Percentiles rank a stretch among this genome's conserved stretches.
Evolutionary conservation across 2,329 filamentous ascomycete genomes (phyloP).

Genomic region (Ophiostoma sp.): DNA sequence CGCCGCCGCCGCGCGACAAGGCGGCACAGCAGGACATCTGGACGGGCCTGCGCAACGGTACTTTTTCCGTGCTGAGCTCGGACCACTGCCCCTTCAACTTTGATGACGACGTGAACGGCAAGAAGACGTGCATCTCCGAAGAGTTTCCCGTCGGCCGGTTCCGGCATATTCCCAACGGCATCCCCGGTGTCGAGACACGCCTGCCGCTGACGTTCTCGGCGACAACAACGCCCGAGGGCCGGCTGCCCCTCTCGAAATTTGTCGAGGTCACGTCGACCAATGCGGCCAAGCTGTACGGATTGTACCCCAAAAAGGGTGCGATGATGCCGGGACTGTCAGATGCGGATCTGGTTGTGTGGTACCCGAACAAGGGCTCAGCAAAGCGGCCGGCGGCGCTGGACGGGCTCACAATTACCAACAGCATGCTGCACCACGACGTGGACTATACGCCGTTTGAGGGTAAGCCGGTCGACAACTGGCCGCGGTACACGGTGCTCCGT

Average conservation of each 20-base stretch:
- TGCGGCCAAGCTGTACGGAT: slow-evolving; percentile 52
- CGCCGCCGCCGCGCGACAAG: slow-evolving; percentile 44
- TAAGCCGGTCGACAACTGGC: slow-evolving; percentile 52
- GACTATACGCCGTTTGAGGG: slow-evolving; percentile 61
- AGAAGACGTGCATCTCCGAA: slow-evolving; percentile 28
- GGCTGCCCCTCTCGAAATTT: slow-evolving; percentile 40
- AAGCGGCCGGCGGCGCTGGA: slow-evolving; percentile 26
- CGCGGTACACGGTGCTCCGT: slow-evolving; percentile 54
- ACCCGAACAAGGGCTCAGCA: slow-evolving; percentile 34
- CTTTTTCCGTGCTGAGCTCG: slow-evolving; percentile 49
- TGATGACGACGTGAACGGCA: slow-evolving; percentile 37
- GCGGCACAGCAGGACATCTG: slow-evolving; percentile 49
- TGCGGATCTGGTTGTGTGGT: slow-evolving; percentile 55
- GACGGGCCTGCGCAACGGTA: slow-evolving; percentile 47
- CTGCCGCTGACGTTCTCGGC: slow-evolving; percentile 41
- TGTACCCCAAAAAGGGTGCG: slow-evolving; percentile 47
- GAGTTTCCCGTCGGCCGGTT: slow-evolving; percentile 39
- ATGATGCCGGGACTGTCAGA: slow-evolving; percentile 47
- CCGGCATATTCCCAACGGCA: slow-evolving; percentile 53
- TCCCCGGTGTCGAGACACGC: slow-evolving; percentile 53
- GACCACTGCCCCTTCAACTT: slow-evolving; percentile 47
- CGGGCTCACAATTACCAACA: slow-evolving; percentile 41
- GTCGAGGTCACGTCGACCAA: slow-evolving; percentile 52
- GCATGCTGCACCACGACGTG: slow-evolving; percentile 54
- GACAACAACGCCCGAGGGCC: not conserved